Evolutionary conservation across 2,329 filamentous ascomycete genomes (phyloP), one percentile per base, ranked within the genome.

Genomic region (Xylariaceae sp.): DNA sequence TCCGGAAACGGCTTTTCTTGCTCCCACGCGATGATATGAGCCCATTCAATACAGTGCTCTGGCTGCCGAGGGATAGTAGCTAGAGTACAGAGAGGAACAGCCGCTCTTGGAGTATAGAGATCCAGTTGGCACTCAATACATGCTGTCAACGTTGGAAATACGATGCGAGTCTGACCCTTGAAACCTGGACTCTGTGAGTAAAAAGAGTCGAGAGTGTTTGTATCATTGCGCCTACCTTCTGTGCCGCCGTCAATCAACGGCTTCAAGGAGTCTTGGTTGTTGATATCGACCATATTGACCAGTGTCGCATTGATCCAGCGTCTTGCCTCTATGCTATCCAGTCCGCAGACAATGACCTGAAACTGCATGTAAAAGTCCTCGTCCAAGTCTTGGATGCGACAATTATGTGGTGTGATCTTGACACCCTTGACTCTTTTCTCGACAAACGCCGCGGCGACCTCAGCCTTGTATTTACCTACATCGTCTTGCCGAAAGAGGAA

Each of bases 51-150:
- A 73, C 94, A 99, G 76, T 99, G 94, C 73, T 97, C 92, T 0
- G 94, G 94, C 72, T 99, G 94, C 11, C 94, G 89, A 8, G 94
- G 94, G 66, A 99, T 97, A 15, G 91, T 95, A 13, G 94, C 94
- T 59, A 99, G 87, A 2, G 94, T 99, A 74, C 94, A 99, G 34
- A 99, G 87, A 0, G 94, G 94, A 0, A 99, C 93, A 11, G 94
- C 92, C n/a, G 92, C 90, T 56, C 93, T 85, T n/a, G 94, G 95
- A 0, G 94, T 93, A 73, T 97, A 92, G 89, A 99, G 97, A 73
- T 97, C 94, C 34, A 99, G 85, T 72, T 99, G 94, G 71, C 94
- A 99, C 78, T 99, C 94, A 70, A 99, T 95, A 73, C 94, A 99
- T 18, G 92, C 96, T 15, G 92, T 95, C 70, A 99, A 84, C 3